Evolutionary conservation across 2,329 filamentous ascomycete genomes (phyloP), one percentile per base, ranked within the genome.

Genomic region (Ceratocystis eucalypticola): DNA sequence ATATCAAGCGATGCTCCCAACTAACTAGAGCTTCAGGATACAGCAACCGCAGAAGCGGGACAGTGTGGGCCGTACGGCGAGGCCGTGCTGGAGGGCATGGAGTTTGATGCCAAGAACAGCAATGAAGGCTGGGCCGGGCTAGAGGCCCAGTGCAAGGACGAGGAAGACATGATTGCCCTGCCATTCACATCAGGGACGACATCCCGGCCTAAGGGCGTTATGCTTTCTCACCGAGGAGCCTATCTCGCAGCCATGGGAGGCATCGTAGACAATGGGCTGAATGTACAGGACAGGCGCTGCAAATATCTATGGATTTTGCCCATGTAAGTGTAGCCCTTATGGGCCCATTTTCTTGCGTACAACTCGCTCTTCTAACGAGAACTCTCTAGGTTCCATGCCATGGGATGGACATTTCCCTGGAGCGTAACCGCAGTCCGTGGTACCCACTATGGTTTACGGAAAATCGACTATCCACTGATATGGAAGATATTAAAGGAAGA

Each of bases 161-260:
- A 99, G 74, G 88, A 96, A 70, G 85, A 85, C 68, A 82, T 90
- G 70, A 82, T 97, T 68, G 91, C 92, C 2, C 84, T 99, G 66
- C 90, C 93, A 1, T 97, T 97, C 74, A 99, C 94, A 0, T 94
- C 88, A 33, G 93, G 93, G 3, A 97, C 94, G 0, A 97, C 94
- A 0, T 91, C 92, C 0, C 81, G 83, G 37, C 94, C 94, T 1
- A 97, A 99, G 75, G 94, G 94, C 4, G 93, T 96, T 2, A 86
- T 96, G 66, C 96, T 88, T 73, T 96, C 91, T 1, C 90, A 97
- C 74, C 83, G 94, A 61, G 89, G 92, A 3, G 85, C 85, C 6
- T 99, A 97, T 73, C 80, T 99, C 12, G 93, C 91, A 0, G 81
- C 91, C 0, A 73, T 96, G 70, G 92, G 80, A 10, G 97, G 97